These are phyloP conservation scores for Diaporthe amygdali DNA, from an alignment of 2,329 filamentous ascomycete species.

Conservation along the genomic window DNA sequence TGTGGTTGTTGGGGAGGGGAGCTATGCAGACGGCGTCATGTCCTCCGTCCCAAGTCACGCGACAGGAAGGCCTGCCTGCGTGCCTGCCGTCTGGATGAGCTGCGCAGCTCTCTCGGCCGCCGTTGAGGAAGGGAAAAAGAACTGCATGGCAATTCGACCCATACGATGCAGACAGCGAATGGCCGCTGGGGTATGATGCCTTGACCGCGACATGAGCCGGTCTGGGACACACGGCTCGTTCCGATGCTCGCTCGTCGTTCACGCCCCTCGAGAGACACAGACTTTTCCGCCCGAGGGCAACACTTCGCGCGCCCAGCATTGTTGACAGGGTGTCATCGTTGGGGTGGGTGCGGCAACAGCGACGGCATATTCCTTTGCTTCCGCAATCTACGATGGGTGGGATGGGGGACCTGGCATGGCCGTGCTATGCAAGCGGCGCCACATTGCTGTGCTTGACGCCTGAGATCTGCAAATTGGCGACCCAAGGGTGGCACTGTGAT, in stretches of 20 bases:
- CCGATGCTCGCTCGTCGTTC: not conserved
- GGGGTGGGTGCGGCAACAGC: not conserved
- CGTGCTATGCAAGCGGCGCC: not conserved
- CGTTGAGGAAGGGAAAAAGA: too few species aligned
- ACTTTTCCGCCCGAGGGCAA: not conserved
- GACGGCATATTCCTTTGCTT: not conserved
- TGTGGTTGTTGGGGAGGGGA: not conserved
- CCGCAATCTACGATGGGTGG: not conserved
- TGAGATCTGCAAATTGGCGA: not conserved
- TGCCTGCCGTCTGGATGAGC: too few species aligned
- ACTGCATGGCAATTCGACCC: too few species aligned
- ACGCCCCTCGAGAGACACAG: not conserved
- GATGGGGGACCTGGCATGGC: not conserved
- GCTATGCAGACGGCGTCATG: not conserved
- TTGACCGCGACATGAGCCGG: not conserved
- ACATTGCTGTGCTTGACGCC: not conserved
- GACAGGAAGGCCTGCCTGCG: not conserved
- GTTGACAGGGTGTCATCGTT: not conserved
- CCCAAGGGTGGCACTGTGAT: not conserved
- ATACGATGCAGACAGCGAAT: not conserved
- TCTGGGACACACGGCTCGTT: not conserved
- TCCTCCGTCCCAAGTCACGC: not conserved
- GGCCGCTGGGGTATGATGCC: too few species aligned
- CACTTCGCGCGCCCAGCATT: conserved; percentile 5
- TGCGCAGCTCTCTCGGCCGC: too few species aligned